Base-by-base conservation (phyloP, 345 rosid species). In the Salix viminalis region DNA sequence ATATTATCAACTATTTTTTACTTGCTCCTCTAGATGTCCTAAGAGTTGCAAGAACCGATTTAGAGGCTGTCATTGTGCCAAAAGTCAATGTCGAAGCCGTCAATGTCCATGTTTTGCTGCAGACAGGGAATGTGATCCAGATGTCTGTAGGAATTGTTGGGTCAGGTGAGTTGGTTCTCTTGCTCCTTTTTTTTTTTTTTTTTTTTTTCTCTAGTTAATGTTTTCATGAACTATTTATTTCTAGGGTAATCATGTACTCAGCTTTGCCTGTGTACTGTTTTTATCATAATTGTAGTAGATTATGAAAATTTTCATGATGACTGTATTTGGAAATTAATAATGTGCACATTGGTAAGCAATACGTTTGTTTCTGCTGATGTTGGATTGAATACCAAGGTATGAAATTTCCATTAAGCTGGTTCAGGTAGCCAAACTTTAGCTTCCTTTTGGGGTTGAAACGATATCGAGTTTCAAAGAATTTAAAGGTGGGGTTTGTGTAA, bases 41-140 rank as follows among this genome's bases (percentile, higher is more conserved):
- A 94, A 94, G 79, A 92, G 87, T 81, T 94, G 97, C 92, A 94
- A 94, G 84, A 92, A 92, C 83, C 91, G 99, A 69, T 96, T 96
- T 83, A 91, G 99, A 89, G 99, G 99, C 76, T 96, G 99, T 72
- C 99, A 96, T 79, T 96, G 99, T 76, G 99, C 99, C 60, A 96
- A 96, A 89, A 96, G 98, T 82, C 99, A 96, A 83, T 96, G 99
- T 70, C 90, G 98, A 79, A 96, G 99, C 83, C 98, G 99, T 62
- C 99, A 96, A 76, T 96, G 99, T 84, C 99, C 99, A 61, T 96
- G 99, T 84, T 96, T 94, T 87, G 99, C 99, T 73, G 99, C 99
- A 61, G 99, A 92, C 83, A 86, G 99, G 74, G 99, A 96, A 91
- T 96, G 99, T 60, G 99, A 96, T 78, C 99, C 99, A 28, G 99